Base-by-base conservation (phyloP, 2,329 filamentous ascomycete genomes). In the Didymella sp. region DNA sequence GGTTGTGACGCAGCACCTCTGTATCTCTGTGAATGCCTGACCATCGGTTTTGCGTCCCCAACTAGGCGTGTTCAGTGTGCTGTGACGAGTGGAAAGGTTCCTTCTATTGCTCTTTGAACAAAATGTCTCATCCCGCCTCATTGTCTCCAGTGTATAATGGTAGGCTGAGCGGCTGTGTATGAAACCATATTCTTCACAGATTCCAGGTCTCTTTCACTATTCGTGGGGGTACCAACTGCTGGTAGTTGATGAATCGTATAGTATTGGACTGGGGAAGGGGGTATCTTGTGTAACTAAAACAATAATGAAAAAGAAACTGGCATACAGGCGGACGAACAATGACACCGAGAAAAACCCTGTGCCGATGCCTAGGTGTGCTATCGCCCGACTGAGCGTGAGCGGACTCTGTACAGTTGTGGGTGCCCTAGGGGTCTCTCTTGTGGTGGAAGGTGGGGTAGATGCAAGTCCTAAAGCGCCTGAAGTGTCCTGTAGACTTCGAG, bases 251-350 rank as follows among this genome's bases (percentile, higher is more conserved):
- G 25, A 19, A 41, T 2, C 28, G 30, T 49, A 56, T 21, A 50
- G 22, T 37, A 61, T 58, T 61, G 60, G 53, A 66, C 66, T 68
- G 57, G 62, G 54, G 62, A 64, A 64, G 42, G 63, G 67, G 67
- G 68, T 71, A 71, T 71, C 68, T 71, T 66, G 59, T 64, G 67
- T 66, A 67, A 62, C 57, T 63, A 60, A 56, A 60, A 44, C 56
- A 61, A 38, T 50, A 51, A 61, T 24, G 24, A 62, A 51, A 62
- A 45, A 22, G 56, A 58, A 49, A 45, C 45, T 46, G 40, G 38
- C 56, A 53, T 43, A 11, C 22, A 40, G 21, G 35, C 15, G 12
- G 28, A 42, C 15, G 22, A 25, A 42, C 11, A 22, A 19, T 11
- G 44, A 33, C 12, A 47, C 6, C 27, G 40, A 22, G 28, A 35